These are phyloP conservation scores for Hypoxylon sp. DNA, from an alignment of 2,329 filamentous ascomycete species.

Conservation along the genomic window DNA sequence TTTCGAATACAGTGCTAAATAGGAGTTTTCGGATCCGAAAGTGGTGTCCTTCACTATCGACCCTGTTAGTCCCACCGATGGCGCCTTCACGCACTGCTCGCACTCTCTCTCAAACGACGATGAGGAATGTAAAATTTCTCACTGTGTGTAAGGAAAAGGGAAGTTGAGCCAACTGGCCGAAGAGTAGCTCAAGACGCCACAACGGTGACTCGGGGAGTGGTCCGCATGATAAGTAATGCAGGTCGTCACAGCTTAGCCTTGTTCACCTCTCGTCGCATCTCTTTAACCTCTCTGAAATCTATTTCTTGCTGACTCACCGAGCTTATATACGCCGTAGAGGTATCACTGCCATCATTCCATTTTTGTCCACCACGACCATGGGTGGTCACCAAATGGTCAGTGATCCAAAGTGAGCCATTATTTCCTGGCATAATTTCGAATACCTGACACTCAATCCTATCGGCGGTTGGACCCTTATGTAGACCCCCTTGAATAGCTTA, in stretches of 20 bases:
- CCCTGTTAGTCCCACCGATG: not conserved
- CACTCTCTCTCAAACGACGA: not conserved
- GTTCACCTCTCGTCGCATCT: slow-evolving; percentile 24
- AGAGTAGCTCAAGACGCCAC: not conserved
- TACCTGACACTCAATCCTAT: slow-evolving; percentile 60
- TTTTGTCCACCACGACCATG: slow-evolving; percentile 62
- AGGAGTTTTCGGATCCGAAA: not conserved
- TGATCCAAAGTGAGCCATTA: too few species aligned
- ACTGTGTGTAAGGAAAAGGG: not conserved
- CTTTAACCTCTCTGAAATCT: slow-evolving; percentile 45
- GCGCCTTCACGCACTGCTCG: not conserved
- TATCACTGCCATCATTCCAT: slow-evolving; percentile 60
- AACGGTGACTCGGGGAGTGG: too few species aligned
- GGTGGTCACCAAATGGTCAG: too few species aligned
- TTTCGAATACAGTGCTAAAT: not conserved
- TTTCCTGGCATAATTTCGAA: too few species aligned
- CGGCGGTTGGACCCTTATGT: slow-evolving; percentile 48
- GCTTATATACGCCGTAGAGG: slow-evolving; percentile 49
- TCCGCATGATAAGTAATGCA: not conserved
- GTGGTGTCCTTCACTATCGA: not conserved
- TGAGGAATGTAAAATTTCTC: not conserved
- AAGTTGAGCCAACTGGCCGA: not conserved
- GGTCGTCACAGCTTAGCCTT: slow-evolving; percentile 16
- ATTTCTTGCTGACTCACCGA: slow-evolving; percentile 54
- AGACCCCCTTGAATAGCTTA: slow-evolving; percentile 54